phyloP scores from a whole-genome alignment of 1,284 basidiomycete species.

The Chondrostereum purpureum region DNA sequence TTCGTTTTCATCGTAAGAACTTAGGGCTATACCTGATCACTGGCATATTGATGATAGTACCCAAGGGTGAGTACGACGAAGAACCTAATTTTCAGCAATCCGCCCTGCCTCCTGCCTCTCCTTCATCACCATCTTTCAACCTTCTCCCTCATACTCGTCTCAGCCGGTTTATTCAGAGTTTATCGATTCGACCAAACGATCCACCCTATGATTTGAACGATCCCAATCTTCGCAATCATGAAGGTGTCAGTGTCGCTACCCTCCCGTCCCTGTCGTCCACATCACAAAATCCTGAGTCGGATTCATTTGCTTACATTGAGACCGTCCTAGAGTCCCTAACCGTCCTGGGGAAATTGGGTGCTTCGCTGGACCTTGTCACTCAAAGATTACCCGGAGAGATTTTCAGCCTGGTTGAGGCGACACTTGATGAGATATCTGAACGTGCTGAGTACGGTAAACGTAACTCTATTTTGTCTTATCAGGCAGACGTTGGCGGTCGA shows the following conservation, averaged over 20 bases:
- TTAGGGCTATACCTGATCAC: neutral
- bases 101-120: conserved; percentile 21
- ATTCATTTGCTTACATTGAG: conserved; percentile 94
- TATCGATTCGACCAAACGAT: conserved; percentile 76
- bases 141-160: conserved; percentile 36
- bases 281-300: conserved; percentile 75
- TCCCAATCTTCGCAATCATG: conserved; percentile 28
- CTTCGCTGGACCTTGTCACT: conserved; percentile 76
- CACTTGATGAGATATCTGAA: conserved; percentile 88
- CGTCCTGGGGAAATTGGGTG: conserved; percentile 84
- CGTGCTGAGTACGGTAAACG: conserved; percentile 70
- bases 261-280: conserved; percentile 13
- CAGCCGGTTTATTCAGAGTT: conserved; percentile 61
- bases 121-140: conserved; percentile 32
- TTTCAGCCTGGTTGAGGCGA: conserved; percentile 80
- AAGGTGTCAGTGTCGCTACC: conserved; percentile 10
- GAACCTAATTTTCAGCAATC: conserved; percentile 28
- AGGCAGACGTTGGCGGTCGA: conserved; percentile 25
- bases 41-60: conserved; percentile 33
- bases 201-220: conserved; percentile 70
- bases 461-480: conserved; percentile 32
- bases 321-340: conserved; percentile 89
- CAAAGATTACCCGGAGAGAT: conserved; percentile 86
- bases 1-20: conserved; percentile 4
- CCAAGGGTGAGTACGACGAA: conserved; percentile 53